Base-by-base conservation (phyloP, 2,329 filamentous ascomycete species). In the Botryotinia narcissicola region DNA sequence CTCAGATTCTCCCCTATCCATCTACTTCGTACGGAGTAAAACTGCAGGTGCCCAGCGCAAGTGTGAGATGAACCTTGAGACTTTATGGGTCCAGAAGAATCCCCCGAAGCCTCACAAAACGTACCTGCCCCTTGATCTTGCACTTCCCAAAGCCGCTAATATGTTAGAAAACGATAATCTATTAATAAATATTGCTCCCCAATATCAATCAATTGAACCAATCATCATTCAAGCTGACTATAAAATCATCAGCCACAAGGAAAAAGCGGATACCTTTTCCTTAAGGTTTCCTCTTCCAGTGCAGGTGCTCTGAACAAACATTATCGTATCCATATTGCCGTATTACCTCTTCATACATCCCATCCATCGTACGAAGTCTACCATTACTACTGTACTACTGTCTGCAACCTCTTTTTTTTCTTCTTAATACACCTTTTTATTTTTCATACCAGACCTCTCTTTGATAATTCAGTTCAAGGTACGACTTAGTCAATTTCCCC, bases 231-330 rank as follows among this genome's bases (percentile, higher is more conserved):
- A 22, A 14, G 48, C 35, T 67, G 22, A 51, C 63, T 35, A 40
- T 6, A 16, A 29, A 29, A 57, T 1, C 51, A 54, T 40, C 20
- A 69, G 66, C 35, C 48, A 57, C 46, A 57, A 59, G 9, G n/a
- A 60, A 35, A 59, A 18, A 60, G 51, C n/a, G 51, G 67, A 70
- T 35, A 12, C 51, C 37, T 16, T 60, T 70, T 60, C 67, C 40
- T 60, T 57, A 8, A 57, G 51, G n/a, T 57, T 32, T 57, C 51
- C 67, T 69, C 51, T 69, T 67, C 59, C 48, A 37, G n/a, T 60
- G 51, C 35, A 37, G 51, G 25, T 59, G n/a, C 3, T 59, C 22
- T 40, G 32, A 59, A 59, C 51, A 69, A 69, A 57, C 59, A 69
- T 51, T 51, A 7, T 16, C 48, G 40, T 40, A 40, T 40, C 32